Evolutionary conservation across 1,139 yeast species (phyloP).

Genomic region (Yamadazyma dushanensis): DNA sequence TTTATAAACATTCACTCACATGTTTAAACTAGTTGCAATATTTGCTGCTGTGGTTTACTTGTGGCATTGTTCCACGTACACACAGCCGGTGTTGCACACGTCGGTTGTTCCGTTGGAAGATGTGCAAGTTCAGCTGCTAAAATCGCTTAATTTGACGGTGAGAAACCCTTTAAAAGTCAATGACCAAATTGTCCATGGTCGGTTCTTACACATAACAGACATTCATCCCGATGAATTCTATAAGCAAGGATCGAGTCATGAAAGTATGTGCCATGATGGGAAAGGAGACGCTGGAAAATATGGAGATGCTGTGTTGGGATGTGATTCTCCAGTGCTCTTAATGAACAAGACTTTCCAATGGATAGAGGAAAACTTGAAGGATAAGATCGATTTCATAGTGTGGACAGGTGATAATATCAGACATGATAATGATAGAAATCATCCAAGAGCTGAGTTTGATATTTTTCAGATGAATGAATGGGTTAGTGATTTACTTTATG

Average conservation of each 20-base stretch:
- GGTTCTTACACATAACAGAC: slow-evolving; percentile 83
- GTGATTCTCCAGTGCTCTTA: slow-evolving; percentile 65
- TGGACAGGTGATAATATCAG: slow-evolving; percentile 93
- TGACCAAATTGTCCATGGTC: slow-evolving; percentile 51
- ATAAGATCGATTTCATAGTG: slow-evolving; percentile 77
- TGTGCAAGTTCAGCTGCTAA: slow-evolving; percentile 7
- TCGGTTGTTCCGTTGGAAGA: slow-evolving; percentile 9
- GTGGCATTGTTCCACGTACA: slow-evolving; percentile 12
- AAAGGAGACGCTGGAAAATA: slow-evolving; percentile 57
- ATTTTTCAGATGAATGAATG: slow-evolving; percentile 69
- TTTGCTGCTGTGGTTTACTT: slow-evolving; percentile 9
- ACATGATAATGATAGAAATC: slow-evolving; percentile 75
- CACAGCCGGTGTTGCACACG: slow-evolving; percentile 5
- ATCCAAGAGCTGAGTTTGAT: slow-evolving; percentile 69
- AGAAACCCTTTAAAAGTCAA: slow-evolving; percentile 33
- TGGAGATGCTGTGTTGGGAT: slow-evolving; percentile 75
- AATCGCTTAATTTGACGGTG: slow-evolving; percentile 26
- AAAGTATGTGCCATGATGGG: slow-evolving; percentile 60
- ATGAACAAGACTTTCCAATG: slow-evolving; percentile 67
- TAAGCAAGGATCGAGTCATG: slow-evolving; percentile 49
- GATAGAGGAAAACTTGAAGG: slow-evolving; percentile 62
- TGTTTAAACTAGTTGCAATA: slow-evolving; percentile 1
- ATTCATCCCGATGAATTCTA: slow-evolving; percentile 83
- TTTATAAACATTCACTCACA: not conserved
- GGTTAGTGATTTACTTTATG: slow-evolving; percentile 54